These are phyloP conservation scores for Aegilops umbellulata DNA, from an alignment of 176 grass and related monocot species.

Conservation along the genomic window DNA sequence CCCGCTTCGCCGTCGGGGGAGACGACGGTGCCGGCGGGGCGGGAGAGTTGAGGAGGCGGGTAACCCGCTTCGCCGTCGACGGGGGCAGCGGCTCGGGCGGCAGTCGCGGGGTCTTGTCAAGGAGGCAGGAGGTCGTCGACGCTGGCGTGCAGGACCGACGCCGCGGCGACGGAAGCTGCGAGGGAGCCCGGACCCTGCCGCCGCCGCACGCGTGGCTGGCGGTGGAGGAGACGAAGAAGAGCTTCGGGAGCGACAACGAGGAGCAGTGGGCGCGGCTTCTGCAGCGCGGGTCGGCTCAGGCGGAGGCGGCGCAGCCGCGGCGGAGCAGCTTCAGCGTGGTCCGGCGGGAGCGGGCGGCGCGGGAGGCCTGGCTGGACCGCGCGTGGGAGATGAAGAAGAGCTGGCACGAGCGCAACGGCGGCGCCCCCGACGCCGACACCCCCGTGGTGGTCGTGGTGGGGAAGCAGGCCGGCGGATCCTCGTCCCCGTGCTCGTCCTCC, in stretches of 20 bases:
- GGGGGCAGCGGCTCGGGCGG: not conserved
- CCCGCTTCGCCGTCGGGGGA: conserved; percentile 40
- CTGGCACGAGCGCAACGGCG: conserved; percentile 48
- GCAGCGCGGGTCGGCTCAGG: not conserved
- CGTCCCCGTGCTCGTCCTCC: not conserved
- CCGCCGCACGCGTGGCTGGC: conserved; percentile 46
- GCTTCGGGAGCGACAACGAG: not conserved
- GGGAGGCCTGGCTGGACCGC: conserved; percentile 64
- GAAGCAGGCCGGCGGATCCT: not conserved
- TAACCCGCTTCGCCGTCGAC: conserved; percentile 44
- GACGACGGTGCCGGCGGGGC: not conserved
- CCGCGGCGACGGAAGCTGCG: not conserved
- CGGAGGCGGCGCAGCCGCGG: not conserved
- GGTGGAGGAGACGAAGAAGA: conserved; percentile 17
- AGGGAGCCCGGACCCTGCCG: conserved; percentile 2
- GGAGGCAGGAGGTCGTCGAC: not conserved
- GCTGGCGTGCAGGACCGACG: not conserved
- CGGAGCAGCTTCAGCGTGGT: conserved; percentile 52
- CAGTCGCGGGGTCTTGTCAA: not conserved
- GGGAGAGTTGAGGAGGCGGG: not conserved
- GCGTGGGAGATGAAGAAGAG: conserved; percentile 60
- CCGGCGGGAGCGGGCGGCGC: conserved; percentile 30
- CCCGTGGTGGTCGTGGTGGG: conserved; percentile 37
- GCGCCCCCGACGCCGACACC: conserved; percentile 34
- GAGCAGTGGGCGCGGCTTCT: conserved; percentile 38